Conservation (phyloP, 129 eudicot species). For the Escallonia herrerae region DNA sequence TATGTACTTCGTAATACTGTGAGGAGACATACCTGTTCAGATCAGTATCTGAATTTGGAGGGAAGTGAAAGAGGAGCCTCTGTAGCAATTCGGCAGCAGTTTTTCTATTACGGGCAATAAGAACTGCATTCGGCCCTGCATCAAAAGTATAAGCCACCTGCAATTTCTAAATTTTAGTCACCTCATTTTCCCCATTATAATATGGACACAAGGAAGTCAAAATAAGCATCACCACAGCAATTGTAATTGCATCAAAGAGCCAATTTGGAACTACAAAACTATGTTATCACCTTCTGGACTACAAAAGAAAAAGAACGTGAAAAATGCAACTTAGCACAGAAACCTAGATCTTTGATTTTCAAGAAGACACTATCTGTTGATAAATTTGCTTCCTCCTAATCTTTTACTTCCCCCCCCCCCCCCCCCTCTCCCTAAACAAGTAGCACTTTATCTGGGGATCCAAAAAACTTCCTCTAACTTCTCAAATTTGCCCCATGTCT, state of each 20-base stretch:
- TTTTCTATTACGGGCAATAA: constrained; percentile 82
- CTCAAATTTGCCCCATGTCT: no score
- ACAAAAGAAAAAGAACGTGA: neutral
- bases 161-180: neutral
- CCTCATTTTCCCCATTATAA: neutral
- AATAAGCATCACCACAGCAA: neutral
- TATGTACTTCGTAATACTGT: no score
- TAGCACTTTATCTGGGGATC: no score
- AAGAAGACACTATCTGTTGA: no score
- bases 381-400: no score
- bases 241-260: neutral
- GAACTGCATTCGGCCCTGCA: constrained; percentile 99
- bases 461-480: no score
- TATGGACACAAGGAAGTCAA: neutral
- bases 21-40: constrained; percentile 53
- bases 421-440: no score
- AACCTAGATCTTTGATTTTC: neutral
- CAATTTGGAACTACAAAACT: no score
- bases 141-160: constrained; percentile 99
- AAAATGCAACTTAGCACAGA: neutral
- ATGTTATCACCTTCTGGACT: no score
- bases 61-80: constrained; percentile 85
- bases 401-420: no score
- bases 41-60: constrained; percentile 68
- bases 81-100: constrained; percentile 80